These are phyloP conservation scores for Talaromyces marneffei DNA, from an alignment of 2,329 filamentous ascomycete genomes.

Conservation along the genomic window DNA sequence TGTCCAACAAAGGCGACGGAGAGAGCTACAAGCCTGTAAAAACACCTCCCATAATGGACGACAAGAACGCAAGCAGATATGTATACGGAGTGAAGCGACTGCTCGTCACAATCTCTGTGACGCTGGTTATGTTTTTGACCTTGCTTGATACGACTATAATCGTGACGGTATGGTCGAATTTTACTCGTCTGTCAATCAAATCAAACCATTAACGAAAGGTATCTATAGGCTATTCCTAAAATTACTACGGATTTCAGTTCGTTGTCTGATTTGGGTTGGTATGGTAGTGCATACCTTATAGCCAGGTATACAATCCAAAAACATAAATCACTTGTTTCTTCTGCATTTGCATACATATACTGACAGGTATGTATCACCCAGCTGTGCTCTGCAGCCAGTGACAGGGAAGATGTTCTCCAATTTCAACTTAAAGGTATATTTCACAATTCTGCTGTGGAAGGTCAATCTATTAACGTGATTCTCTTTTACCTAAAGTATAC, in stretches of 20 bases:
- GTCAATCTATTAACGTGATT: slow-evolving; percentile 3
- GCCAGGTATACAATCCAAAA: no score
- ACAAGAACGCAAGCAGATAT: background rate
- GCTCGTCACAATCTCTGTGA: slow-evolving; percentile 32
- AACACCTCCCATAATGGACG: background rate
- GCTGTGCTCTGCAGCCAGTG: slow-evolving; percentile 48
- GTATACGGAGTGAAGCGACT: background rate
- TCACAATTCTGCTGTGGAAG: slow-evolving; percentile 10
- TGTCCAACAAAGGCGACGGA: background rate
- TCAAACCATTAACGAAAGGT: background rate
- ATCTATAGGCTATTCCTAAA: background rate
- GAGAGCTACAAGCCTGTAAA: background rate
- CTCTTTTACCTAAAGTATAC: slow-evolving; percentile 22
- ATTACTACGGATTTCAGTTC: slow-evolving; percentile 43
- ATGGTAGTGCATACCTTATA: slow-evolving; percentile 38
- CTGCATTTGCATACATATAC: no score
- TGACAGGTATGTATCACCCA: no score
- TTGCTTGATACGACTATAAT: slow-evolving; percentile 51
- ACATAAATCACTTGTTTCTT: no score
- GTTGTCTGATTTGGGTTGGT: slow-evolving; percentile 33
- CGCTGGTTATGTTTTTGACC: slow-evolving; percentile 43
- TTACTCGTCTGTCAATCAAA: background rate
- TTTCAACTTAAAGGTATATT: slow-evolving; percentile 20
- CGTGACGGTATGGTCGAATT: slow-evolving; percentile 37
- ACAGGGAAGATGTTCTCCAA: slow-evolving; percentile 49